Evolutionary conservation across 2,329 filamentous ascomycete species (phyloP), one percentile per base, ranked within the genome.

Genomic region (Claviceps purpurea): DNA sequence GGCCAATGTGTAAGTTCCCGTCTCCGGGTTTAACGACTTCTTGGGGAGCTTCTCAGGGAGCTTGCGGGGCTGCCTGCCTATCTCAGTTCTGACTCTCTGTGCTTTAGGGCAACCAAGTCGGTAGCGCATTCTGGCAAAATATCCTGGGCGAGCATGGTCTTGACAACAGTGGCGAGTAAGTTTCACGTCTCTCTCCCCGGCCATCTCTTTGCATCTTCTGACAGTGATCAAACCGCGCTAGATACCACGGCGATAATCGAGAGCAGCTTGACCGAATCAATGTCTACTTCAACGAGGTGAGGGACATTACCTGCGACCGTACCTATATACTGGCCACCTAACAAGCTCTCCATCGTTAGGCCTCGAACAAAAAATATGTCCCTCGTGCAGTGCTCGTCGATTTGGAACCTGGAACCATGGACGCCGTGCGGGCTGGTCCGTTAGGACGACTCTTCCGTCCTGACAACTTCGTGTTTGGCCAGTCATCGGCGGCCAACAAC

Each of bases 261-360:
- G 89, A 96, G 70, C 93, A 98, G 81, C 85, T 97, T 64, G 91
- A 97, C 86, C 90, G 91, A 68, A 95, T 98, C 89, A 97, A 89
- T 74, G 90, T 97, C 73, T 96, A 97, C 84, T 96, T 97, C 85
- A 90, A 95, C 67, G 75, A 79, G 73, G 75, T 77, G 68, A 55
- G 71, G 2, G 40, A 30, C 4, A 8, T 16, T 61, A 45, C 40
- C 41, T 16, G 44, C 11, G 22, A 34, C 7, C 42, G 22, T 47
- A 40, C 37, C 22, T 13, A 40, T 47, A 34, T 30, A 43, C 50
- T 38, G 40, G 39, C 45, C 50, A 30, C n/a, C 30, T 34, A 13
- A 22, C 13, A 11, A 26, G 26, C 20, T 38, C 20, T 26, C 8
- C 20, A 4, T 44, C 26, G 16, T 39, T 45, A 95, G 89, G 90